A percentile compares a stretch with the other conserved stretches of the same genome.
phyloP scores from a whole-genome alignment of 2,329 filamentous ascomycete species.

The Phialocephala sp. region DNA sequence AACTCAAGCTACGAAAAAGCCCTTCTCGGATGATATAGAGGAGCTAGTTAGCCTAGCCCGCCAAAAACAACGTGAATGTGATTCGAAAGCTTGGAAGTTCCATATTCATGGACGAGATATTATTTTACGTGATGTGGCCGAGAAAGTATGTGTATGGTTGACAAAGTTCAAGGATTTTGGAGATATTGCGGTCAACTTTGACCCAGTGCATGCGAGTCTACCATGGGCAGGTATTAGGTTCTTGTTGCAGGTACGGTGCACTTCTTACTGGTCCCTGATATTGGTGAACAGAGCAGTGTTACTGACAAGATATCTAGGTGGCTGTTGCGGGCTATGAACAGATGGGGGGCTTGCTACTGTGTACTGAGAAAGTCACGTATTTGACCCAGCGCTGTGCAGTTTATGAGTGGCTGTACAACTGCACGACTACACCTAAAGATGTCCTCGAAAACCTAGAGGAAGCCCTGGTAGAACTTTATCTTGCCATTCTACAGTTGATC shows the following conservation, averaged over 20 bases:
- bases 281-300: too few relatives aligned
- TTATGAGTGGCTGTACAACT: constrained; percentile 32
- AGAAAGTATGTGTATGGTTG: constrained; percentile 32
- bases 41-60: too few relatives aligned
- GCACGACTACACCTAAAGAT: background rate
- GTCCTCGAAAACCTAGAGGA: constrained; percentile 18
- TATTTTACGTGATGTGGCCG: background rate
- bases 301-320: background rate
- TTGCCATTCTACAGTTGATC: constrained; percentile 11
- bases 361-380: constrained; percentile 28
- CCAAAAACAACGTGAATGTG: background rate
- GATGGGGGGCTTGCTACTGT: constrained; percentile 28
- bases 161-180: constrained; percentile 40
- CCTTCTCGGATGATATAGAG: too few relatives aligned
- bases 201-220: constrained; percentile 39
- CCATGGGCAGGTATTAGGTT: constrained; percentile 42
- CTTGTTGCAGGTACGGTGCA: constrained; percentile 33
- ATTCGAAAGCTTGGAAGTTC: background rate
- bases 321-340: constrained; percentile 20
- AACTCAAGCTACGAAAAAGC: too few relatives aligned
- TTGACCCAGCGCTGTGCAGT: constrained; percentile 32
- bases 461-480: constrained; percentile 32
- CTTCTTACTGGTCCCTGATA: background rate
- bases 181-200: constrained; percentile 38
- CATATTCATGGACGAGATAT: background rate